Percentiles rank a stretch among this genome's conserved stretches.
Evolutionary conservation across 169 alveolate genomes (phyloP).

Genomic region (Plasmodium vinckei): DNA sequence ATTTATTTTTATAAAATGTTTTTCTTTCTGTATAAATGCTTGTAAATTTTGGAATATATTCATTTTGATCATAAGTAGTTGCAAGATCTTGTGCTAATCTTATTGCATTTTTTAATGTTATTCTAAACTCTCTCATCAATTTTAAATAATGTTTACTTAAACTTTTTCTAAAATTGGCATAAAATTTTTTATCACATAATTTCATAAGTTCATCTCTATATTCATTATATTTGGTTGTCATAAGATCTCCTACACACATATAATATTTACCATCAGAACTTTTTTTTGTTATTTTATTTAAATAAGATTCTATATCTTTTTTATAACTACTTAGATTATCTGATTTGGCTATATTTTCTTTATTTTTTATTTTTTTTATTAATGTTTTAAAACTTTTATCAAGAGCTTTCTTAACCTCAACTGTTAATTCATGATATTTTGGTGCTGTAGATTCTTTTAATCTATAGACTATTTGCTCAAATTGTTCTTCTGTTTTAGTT

Average conservation of each 20-base stretch:
- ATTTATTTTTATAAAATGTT: constrained; percentile 10
- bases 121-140: constrained; percentile 22
- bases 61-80: constrained; percentile 22
- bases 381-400: constrained; percentile 4
- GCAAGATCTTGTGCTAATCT: constrained; percentile 40
- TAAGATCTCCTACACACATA: neutral
- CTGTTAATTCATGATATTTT: constrained; percentile 9
- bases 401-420: no score
- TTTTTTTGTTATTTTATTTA: constrained; percentile 12
- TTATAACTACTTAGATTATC: constrained; percentile 4
- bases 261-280: constrained; percentile 5
- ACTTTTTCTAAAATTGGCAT: constrained; percentile 31
- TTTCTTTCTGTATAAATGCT: constrained; percentile 15
- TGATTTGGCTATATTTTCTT: constrained; percentile 8
- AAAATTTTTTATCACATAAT: constrained; percentile 12
- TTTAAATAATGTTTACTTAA: constrained; percentile 12
- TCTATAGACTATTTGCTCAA: neutral
- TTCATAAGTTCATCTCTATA: constrained; percentile 11
- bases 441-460: neutral
- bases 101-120: constrained; percentile 10
- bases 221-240: neutral
- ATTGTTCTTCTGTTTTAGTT: neutral
- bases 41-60: constrained; percentile 8
- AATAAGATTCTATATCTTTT: neutral
- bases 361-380: neutral